phyloP scores from a whole-genome alignment of 345 rosid genomes.

The Hibiscus syriacus region DNA sequence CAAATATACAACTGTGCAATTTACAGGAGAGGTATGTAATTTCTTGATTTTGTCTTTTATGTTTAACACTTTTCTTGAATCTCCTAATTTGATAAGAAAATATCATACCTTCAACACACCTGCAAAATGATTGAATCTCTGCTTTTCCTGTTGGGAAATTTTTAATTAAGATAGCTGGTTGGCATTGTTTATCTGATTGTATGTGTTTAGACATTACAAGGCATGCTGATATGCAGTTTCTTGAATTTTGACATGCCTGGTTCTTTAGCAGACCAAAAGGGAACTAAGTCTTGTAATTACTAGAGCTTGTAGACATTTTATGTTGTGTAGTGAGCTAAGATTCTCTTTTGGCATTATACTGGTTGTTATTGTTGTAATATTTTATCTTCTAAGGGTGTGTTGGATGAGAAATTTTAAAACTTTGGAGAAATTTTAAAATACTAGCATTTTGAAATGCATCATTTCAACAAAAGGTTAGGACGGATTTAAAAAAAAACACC shows the following conservation, averaged over 20 bases:
- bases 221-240: background rate
- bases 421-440: too few relatives aligned
- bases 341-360: background rate
- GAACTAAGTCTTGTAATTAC: background rate
- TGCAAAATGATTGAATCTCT: background rate
- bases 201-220: background rate
- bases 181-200: background rate
- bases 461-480: too few relatives aligned
- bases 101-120: background rate
- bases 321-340: background rate
- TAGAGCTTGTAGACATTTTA: background rate
- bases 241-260: background rate
- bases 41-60: background rate
- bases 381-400: background rate
- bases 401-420: too few relatives aligned
- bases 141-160: background rate
- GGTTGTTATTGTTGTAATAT: background rate
- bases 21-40: conserved; percentile 71
- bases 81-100: background rate
- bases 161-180: background rate
- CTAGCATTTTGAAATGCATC: too few relatives aligned
- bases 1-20: conserved; percentile 84
- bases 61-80: background rate
- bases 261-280: background rate
- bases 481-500: too few relatives aligned